A percentile compares a stretch with the other conserved stretches of the same genome.
phyloP scores from a whole-genome alignment of 441 rosid species.

The Omphalea diandra region DNA sequence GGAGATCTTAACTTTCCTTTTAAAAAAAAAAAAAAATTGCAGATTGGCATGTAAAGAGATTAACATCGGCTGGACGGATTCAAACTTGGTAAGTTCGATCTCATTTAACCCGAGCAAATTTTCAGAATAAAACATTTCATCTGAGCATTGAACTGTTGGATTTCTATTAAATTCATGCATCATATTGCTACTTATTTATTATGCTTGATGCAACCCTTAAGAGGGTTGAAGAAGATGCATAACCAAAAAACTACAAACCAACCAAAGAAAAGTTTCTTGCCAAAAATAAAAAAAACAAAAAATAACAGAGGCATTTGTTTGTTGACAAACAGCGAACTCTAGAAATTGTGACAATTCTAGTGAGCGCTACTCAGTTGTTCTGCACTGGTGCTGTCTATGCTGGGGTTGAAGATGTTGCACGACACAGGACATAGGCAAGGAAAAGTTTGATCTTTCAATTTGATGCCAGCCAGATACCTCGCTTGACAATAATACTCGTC shows the following conservation, averaged over 20 bases:
- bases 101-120: not conserved
- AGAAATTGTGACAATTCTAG: slow-evolving; percentile 61
- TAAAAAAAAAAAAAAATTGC: too few relatives aligned
- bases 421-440: slow-evolving; percentile 18
- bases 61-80: slow-evolving; percentile 64
- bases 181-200: too few relatives aligned
- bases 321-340: slow-evolving; percentile 57
- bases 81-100: slow-evolving; percentile 51
- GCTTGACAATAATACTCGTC: too few relatives aligned
- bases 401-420: slow-evolving; percentile 41
- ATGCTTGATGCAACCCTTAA: not conserved
- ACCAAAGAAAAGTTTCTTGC: too few relatives aligned
- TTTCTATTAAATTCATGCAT: too few relatives aligned
- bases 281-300: not conserved
- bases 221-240: not conserved
- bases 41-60: slow-evolving; percentile 91
- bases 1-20: not conserved
- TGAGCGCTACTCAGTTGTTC: slow-evolving; percentile 59
- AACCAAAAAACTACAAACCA: too few relatives aligned
- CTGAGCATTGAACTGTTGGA: too few relatives aligned
- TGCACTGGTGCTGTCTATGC: slow-evolving; percentile 64
- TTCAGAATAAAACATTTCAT: too few relatives aligned
- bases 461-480: too few relatives aligned
- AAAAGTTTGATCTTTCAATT: slow-evolving; percentile 33
- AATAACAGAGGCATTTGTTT: not conserved